Evolutionary conservation across 163 green algal genomes (phyloP).

Genomic region (Chlorella variabilis): DNA sequence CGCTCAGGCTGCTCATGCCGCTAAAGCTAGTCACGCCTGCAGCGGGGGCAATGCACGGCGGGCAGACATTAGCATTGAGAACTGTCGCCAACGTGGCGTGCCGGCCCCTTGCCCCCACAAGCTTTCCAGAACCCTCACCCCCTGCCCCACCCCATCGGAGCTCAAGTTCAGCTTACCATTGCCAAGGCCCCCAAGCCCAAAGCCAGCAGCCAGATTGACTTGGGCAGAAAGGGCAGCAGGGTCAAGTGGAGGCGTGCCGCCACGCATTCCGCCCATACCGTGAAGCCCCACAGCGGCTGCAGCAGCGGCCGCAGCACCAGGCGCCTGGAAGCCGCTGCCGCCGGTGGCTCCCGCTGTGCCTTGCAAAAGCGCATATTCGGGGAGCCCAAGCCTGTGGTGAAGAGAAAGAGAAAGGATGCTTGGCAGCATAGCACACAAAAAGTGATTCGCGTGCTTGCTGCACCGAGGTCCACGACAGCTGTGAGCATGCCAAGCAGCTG

Average conservation of each 20-base stretch:
- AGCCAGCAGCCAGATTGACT: slow-evolving; percentile 30
- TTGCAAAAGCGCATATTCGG: slow-evolving; percentile 41
- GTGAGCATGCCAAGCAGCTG: too few species aligned
- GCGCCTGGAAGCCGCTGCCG: slow-evolving; percentile 1
- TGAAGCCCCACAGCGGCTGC: not conserved
- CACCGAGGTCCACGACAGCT: too few species aligned
- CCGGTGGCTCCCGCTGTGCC: slow-evolving; percentile 19
- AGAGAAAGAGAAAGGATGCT: not conserved
- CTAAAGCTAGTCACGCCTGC: slow-evolving; percentile 37
- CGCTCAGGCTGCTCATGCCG: slow-evolving; percentile 23
- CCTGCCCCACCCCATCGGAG: too few species aligned
- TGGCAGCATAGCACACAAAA: too few species aligned
- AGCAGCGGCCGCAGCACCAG: not conserved
- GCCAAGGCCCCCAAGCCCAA: slow-evolving; percentile 31
- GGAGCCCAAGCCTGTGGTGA: slow-evolving; percentile 33
- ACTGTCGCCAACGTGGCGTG: not conserved
- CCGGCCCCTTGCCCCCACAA: too few species aligned
- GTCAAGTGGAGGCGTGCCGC: slow-evolving; percentile 28
- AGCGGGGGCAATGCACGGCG: not conserved
- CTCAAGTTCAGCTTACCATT: slow-evolving; percentile 10
- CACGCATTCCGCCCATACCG: slow-evolving; percentile 20
- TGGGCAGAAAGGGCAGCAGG: slow-evolving; percentile 20
- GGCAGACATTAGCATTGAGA: not conserved
- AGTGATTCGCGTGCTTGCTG: too few species aligned
- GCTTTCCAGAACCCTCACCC: too few species aligned